Conservation (phyloP, 306 rosid genomes). For the Pyrus pyrifolia region DNA sequence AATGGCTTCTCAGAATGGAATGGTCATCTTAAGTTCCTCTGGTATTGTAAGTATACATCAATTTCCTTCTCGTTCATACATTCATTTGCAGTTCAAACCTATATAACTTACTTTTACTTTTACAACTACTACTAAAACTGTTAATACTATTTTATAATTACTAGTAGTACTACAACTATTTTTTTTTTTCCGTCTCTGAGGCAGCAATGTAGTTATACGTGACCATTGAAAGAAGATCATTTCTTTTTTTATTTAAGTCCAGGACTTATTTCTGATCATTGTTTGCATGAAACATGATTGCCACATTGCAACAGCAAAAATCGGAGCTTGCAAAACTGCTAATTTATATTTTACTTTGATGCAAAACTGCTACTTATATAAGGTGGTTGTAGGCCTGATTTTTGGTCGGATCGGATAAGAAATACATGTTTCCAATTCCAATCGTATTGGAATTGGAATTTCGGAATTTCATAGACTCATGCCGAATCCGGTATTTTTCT, state of each 20-base stretch:
- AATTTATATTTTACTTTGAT: too few species aligned
- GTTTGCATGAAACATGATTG: not conserved
- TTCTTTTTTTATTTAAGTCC: not conserved
- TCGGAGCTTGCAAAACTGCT: not conserved
- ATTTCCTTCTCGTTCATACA: not conserved
- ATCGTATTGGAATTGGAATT: too few species aligned
- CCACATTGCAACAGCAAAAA: too few species aligned
- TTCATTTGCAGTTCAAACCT: not conserved
- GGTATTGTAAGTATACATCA: conserved; percentile 51
- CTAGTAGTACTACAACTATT: not conserved
- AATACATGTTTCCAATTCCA: too few species aligned
- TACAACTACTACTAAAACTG: too few species aligned
- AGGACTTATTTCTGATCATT: not conserved
- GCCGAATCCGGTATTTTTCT: too few species aligned
- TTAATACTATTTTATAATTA: too few species aligned
- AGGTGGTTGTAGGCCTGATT: not conserved
- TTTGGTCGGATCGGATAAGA: too few species aligned
- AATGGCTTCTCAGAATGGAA: conserved; percentile 94
- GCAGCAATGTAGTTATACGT: not conserved
- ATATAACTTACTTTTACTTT: too few species aligned
- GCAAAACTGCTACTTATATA: not conserved
- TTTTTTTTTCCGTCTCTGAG: not conserved
- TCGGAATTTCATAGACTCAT: too few species aligned
- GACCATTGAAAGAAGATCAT: not conserved
- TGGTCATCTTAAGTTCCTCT: conserved; percentile 76